Percentiles rank a stretch among this genome's conserved stretches.
These are phyloP conservation scores for Monarda citriodora DNA, from an alignment of 305 asterid genomes.

Conservation along the genomic window DNA sequence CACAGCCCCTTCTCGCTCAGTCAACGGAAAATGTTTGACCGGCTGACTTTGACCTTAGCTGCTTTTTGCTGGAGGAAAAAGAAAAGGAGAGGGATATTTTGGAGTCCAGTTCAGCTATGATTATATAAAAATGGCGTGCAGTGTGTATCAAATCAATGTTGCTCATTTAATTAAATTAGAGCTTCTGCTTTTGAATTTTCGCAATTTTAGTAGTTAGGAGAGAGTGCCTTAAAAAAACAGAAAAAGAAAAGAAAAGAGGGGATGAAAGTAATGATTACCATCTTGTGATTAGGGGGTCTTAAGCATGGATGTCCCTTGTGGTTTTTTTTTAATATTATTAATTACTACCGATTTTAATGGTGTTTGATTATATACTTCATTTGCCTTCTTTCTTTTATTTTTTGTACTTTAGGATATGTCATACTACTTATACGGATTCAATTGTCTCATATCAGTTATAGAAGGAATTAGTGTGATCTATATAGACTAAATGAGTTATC, in stretches of 20 bases:
- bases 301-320: conserved; percentile 38
- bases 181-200: neutral
- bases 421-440: too few species aligned
- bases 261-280: conserved; percentile 43
- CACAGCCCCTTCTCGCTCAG: conserved; percentile 86
- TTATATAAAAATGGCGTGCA: conserved; percentile 39
- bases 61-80: conserved; percentile 32
- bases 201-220: conserved; percentile 33
- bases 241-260: neutral
- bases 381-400: too few species aligned
- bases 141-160: conserved; percentile 36
- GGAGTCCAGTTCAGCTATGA: conserved; percentile 34
- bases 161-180: conserved; percentile 23
- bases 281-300: conserved; percentile 7
- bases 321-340: conserved; percentile 31
- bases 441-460: too few species aligned
- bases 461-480: too few species aligned
- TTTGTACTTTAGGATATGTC: too few species aligned
- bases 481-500: too few species aligned
- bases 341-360: conserved; percentile 32
- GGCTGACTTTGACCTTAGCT: conserved; percentile 16
- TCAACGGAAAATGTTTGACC: conserved; percentile 70
- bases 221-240: conserved; percentile 28
- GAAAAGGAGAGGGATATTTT: neutral
- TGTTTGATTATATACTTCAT: neutral